Conservation (phyloP, 306 rosid species). For the Dalbergia oliveri region DNA sequence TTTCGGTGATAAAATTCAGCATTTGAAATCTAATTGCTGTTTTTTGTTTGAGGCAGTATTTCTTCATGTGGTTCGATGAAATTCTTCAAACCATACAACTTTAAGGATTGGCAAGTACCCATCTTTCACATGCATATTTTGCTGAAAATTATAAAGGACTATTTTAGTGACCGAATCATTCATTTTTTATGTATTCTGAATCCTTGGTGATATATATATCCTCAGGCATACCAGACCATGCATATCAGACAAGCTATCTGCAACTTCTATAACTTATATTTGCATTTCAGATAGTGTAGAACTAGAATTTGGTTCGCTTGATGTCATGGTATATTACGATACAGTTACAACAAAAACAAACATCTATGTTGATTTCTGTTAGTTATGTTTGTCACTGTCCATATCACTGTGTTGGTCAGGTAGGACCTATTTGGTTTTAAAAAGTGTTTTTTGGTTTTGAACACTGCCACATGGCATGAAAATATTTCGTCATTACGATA, state of each 20-base stretch:
- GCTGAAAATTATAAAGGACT: not conserved
- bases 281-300: not conserved
- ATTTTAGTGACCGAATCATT: not conserved
- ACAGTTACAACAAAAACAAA: not conserved
- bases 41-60: not conserved
- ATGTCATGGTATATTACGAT: not conserved
- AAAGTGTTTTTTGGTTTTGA: too few relatives aligned
- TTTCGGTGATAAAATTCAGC: not conserved
- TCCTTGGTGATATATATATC: not conserved
- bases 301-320: not conserved
- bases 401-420: too few relatives aligned
- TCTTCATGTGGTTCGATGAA: conserved; percentile 9
- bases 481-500: too few relatives aligned
- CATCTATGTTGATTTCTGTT: not conserved
- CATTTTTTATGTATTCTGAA: conserved; percentile 4
- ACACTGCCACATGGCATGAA: too few relatives aligned
- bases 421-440: too few relatives aligned
- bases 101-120: not conserved
- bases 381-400: not conserved
- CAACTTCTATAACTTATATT: not conserved
- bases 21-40: not conserved
- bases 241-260: not conserved
- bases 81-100: conserved; percentile 8
- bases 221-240: not conserved
- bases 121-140: not conserved